Base-by-base conservation (phyloP, 805 yeast genomes). In the Metschnikowia dekortorum region DNA sequence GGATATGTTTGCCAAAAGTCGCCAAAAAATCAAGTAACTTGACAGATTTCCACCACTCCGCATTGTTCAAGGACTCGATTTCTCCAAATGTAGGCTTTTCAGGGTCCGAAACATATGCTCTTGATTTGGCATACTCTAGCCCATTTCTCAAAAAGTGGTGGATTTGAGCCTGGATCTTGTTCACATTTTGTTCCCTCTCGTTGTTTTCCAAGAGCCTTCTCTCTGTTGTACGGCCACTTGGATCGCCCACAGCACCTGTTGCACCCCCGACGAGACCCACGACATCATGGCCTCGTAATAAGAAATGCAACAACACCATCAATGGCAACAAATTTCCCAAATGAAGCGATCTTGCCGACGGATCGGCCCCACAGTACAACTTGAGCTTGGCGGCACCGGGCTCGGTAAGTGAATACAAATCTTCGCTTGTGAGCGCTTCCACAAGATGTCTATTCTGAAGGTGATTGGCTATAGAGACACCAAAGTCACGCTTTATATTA, bases 161-260 rank as follows among this genome's bases (percentile, higher is more conserved):
- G 71, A 92, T 74, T 63, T 92, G 99, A 1, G 41, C 37, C 39
- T 81, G 74, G 43, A 92, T 89, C 16, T 70, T 68, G 0, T 58
- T 55, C 6, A 87, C 82, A 63, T 94, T 94, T 8, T 65, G 66
- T 34, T 70, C 57, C 47, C 92, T 71, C 6, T 71, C 75, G 2
- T 69, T 63, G 4, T 71, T 73, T n/a, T 73, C 82, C 74, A 91
- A 76, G 13, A 68, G 71, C 9, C 69, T 66, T 50, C 99, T 75
- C 61, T 90, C 97, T 0, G 91, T 81, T 0, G 78, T 71, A 58
- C 97, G 76, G 0, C 98, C 99, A 47, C 96, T 88, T 7, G 99
- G 99, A 66, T 94, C 99, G 7, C 99, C 99, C 1, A 94, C 96
- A 10, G 80, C 79, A 8, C 97, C 98, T 0, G 99, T 94, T 6